These are phyloP conservation scores for Nicotiana benthamiana DNA, from an alignment of 257 asterid species.

Conservation along the genomic window DNA sequence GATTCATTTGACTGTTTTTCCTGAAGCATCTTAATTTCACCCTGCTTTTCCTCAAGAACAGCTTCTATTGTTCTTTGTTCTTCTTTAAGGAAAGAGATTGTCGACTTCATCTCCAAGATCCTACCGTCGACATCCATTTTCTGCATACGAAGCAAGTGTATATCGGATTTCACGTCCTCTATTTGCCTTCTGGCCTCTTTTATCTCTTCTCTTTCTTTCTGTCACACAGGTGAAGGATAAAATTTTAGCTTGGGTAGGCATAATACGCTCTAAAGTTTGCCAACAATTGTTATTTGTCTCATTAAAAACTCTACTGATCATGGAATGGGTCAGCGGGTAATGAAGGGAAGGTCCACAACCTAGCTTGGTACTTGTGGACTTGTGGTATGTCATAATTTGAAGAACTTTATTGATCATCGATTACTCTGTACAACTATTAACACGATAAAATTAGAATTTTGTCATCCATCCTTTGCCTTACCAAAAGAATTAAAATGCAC, in stretches of 20 bases:
- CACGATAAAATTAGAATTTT: background rate
- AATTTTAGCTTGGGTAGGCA: background rate
- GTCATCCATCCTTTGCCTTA: background rate
- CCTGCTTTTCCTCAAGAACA: slow-evolving; percentile 45
- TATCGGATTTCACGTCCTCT: slow-evolving; percentile 49
- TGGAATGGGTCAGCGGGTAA: background rate
- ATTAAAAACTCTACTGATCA: background rate
- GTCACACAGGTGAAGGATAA: slow-evolving; percentile 2
- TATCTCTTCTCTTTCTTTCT: slow-evolving; percentile 49
- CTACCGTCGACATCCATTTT: slow-evolving; percentile 35
- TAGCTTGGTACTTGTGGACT: too few species aligned
- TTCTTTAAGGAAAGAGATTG: slow-evolving; percentile 53
- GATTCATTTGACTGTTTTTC: slow-evolving; percentile 17
- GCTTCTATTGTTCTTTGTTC: slow-evolving; percentile 39
- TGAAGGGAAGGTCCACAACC: too few species aligned
- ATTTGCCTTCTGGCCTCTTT: slow-evolving; percentile 37
- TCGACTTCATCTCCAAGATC: slow-evolving; percentile 52
- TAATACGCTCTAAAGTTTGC: background rate
- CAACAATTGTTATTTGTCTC: background rate
- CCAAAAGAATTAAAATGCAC: background rate
- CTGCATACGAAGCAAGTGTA: slow-evolving; percentile 33
- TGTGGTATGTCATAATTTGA: background rate
- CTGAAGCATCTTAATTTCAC: slow-evolving; percentile 34
- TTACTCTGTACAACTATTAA: background rate
- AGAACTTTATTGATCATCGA: background rate